These are phyloP conservation scores for Phytopythium sindhum DNA, from an alignment of 352 stramenopile species.

Conservation along the genomic window DNA sequence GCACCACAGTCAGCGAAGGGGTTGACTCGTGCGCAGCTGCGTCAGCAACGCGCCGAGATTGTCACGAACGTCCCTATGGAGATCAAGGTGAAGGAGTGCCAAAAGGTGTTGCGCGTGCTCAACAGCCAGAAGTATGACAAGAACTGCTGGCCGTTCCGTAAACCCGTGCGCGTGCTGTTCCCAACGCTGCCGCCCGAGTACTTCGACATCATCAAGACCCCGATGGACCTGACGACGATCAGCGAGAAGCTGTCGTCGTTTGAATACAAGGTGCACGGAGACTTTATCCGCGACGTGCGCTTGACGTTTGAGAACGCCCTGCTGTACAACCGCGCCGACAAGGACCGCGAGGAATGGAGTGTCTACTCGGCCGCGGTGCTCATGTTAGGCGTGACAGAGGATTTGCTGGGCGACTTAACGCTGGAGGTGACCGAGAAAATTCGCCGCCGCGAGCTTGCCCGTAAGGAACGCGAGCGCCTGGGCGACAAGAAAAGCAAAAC, in stretches of 20 bases:
- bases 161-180: constrained; percentile 72
- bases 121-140: constrained; percentile 87
- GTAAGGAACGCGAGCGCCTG: constrained; percentile 68
- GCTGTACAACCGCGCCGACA: constrained; percentile 76
- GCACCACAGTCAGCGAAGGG: constrained; percentile 18
- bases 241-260: constrained; percentile 57
- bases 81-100: constrained; percentile 77
- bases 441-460: constrained; percentile 61
- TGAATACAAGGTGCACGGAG: constrained; percentile 77
- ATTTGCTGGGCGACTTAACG: constrained; percentile 78
- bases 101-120: constrained; percentile 74
- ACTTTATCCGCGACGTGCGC: constrained; percentile 79
- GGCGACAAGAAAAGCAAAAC: constrained; percentile 36
- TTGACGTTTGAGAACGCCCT: constrained; percentile 86
- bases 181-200: constrained; percentile 69
- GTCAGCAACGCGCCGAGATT: constrained; percentile 46
- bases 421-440: constrained; percentile 73
- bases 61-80: constrained; percentile 61
- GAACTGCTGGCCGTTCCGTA: constrained; percentile 84
- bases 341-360: constrained; percentile 75
- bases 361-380: constrained; percentile 75
- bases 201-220: constrained; percentile 77
- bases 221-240: constrained; percentile 81
- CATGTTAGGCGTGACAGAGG: constrained; percentile 69
- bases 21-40: constrained; percentile 29